phyloP scores from a whole-genome alignment of 2,329 filamentous ascomycete species.

The Cadophora luteo-olivacea region DNA sequence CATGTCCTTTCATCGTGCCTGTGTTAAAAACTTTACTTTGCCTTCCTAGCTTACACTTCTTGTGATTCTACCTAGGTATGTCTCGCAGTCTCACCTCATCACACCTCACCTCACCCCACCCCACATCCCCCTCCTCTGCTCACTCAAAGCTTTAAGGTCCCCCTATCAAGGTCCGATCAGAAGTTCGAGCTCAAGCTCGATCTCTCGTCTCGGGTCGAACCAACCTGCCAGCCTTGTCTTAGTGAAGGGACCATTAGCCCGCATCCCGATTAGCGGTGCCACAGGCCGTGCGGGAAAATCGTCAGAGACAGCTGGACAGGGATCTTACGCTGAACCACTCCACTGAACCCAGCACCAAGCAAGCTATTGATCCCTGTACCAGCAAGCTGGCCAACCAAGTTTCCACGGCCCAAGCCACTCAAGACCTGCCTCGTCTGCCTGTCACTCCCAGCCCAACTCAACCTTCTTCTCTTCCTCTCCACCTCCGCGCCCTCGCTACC shows the following conservation, averaged over 20 bases:
- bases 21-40: too few relatives aligned
- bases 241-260: background rate
- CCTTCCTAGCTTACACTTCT: background rate
- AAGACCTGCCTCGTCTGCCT: background rate
- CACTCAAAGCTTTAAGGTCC: background rate
- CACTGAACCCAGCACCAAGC: background rate
- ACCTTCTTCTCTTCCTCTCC: background rate
- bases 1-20: too few relatives aligned
- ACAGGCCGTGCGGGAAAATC: constrained; percentile 13
- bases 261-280: background rate
- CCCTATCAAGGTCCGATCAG: background rate
- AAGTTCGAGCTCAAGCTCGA: background rate
- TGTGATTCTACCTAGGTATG: background rate
- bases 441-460: background rate
- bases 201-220: background rate
- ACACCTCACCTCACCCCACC: background rate
- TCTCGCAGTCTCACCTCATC: background rate
- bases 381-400: constrained; percentile 14
- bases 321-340: constrained; percentile 5
- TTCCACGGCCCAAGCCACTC: constrained; percentile 5
- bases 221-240: background rate
- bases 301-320: constrained; percentile 17
- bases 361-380: constrained; percentile 14
- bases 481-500: background rate
- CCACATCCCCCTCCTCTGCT: constrained; percentile 7